Evolutionary conservation across 345 rosid genomes (phyloP), one percentile per base, ranked within the genome.

Genomic region (Melastoma malabathricum): DNA sequence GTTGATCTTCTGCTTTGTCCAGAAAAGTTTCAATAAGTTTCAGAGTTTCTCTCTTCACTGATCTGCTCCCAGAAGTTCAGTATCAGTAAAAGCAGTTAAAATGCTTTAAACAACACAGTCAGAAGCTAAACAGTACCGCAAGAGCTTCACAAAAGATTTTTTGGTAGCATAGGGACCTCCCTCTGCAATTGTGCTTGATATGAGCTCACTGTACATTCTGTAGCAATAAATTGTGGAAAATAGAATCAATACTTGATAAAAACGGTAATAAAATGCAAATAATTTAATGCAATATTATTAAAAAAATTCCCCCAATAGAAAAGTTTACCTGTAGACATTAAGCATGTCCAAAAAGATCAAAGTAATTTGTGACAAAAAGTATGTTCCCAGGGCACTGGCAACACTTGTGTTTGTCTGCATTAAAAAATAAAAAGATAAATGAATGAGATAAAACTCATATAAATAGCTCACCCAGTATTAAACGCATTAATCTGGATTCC

Each of bases 191-290:
- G 71, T 85, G 68, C 74, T 72, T 38, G 99, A 93, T 64, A 93
- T 84, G 66, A 93, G 99, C 77, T 93, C 99, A 55, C 99, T 93
- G 74, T 93, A 93, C 99, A 88, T 93, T 68, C 99, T 93, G 89
- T 65, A 41, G n/a, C 62, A 70, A 64, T 10, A 60, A 34, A 34
- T 34, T 34, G 50, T 27, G 34, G 43, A 58, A 47, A 49, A 17
- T 16, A 57, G 1, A 2, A 48, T 47, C 44, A 56, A 22, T 13
- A 29, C 6, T 5, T 29, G 6, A 29, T 29, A 29, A 6, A 29
- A 29, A 10, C 5, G 2, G 38, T 29, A 29, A 29, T 29, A n/a
- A 29, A 29, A 29, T 29, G 38, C 8, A 2, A 29, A 29, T 2
- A 29, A 29, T 29, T 22, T 22, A 22, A 22, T 12, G 29, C 49